Evolutionary conservation across 2,329 filamentous ascomycete species (phyloP).

Genomic region (Colletotrichum coccodes): DNA sequence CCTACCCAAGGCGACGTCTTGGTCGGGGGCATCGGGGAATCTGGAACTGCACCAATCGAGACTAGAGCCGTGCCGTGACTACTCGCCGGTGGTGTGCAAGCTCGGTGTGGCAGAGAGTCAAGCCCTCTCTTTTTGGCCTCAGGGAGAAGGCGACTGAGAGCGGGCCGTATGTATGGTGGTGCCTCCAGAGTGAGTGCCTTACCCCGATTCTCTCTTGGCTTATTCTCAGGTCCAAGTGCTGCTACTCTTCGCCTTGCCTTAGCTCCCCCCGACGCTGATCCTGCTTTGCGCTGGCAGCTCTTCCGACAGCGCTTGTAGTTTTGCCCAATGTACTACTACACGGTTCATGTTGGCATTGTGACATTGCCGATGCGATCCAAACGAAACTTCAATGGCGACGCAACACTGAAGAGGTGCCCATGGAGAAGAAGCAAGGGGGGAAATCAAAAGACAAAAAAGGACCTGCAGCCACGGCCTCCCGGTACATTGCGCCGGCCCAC

Average conservation of each 20-base stretch:
- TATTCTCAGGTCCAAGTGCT: constrained; percentile 5
- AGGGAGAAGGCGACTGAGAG: neutral
- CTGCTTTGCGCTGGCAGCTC: neutral
- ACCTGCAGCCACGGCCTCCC: neutral
- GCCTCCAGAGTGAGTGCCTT: no score
- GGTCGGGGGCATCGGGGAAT: neutral
- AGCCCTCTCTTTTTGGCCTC: constrained; percentile 9
- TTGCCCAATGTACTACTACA: neutral
- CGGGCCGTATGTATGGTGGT: no score
- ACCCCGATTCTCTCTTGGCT: neutral
- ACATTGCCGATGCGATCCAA: neutral
- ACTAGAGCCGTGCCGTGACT: constrained; percentile 25
- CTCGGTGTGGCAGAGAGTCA: constrained; percentile 17
- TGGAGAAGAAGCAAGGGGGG: neutral
- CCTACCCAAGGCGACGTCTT: neutral
- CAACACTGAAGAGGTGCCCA: neutral
- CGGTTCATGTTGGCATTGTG: neutral
- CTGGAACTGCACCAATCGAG: constrained; percentile 10
- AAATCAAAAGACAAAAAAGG: neutral
- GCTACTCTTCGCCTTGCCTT: neutral
- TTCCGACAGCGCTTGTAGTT: neutral
- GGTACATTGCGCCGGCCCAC: constrained; percentile 20
- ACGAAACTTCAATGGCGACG: neutral
- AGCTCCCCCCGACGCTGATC: constrained; percentile 3
- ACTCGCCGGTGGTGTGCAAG: constrained; percentile 9